Percentiles rank a stretch among this genome's conserved stretches.
Conservation (phyloP, 164 flowering plant genomes). For the Pachysandra terminalis region DNA sequence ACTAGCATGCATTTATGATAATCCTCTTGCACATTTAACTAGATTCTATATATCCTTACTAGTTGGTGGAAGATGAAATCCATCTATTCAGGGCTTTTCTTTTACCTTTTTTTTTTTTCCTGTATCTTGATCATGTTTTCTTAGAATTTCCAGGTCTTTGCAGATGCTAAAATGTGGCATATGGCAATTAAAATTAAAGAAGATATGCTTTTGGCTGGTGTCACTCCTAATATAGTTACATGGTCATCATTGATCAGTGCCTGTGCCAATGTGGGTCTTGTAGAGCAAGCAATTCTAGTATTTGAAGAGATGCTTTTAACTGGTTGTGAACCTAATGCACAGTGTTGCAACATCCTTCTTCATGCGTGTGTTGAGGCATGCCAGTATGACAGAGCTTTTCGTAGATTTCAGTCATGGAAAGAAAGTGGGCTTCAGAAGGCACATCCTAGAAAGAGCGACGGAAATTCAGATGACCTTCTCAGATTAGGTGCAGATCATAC, state of each 20-base stretch:
- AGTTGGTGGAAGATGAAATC: background rate
- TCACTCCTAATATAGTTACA: conserved; percentile 64
- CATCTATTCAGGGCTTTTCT: background rate
- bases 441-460: conserved; percentile 1
- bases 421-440: conserved; percentile 24
- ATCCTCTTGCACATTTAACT: background rate
- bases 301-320: conserved; percentile 80
- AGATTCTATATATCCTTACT: background rate
- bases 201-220: conserved; percentile 78
- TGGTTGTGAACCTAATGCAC: conserved; percentile 78
- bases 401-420: conserved; percentile 72
- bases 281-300: conserved; percentile 64
- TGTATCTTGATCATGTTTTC: background rate
- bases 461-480: conserved; percentile 5
- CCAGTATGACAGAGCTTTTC: conserved; percentile 89
- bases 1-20: background rate
- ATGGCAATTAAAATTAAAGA: conserved; percentile 80
- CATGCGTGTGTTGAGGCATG: conserved; percentile 84
- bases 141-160: conserved; percentile 72
- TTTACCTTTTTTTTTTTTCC: too few species aligned
- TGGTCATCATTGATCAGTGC: conserved; percentile 93
- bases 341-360: conserved; percentile 74
- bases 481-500: conserved; percentile 6
- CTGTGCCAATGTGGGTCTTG: conserved; percentile 83
- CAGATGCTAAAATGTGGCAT: conserved; percentile 89